Base-by-base conservation (phyloP, 78 protist genomes). In the Dictyostelium brefeldianum region DNA sequence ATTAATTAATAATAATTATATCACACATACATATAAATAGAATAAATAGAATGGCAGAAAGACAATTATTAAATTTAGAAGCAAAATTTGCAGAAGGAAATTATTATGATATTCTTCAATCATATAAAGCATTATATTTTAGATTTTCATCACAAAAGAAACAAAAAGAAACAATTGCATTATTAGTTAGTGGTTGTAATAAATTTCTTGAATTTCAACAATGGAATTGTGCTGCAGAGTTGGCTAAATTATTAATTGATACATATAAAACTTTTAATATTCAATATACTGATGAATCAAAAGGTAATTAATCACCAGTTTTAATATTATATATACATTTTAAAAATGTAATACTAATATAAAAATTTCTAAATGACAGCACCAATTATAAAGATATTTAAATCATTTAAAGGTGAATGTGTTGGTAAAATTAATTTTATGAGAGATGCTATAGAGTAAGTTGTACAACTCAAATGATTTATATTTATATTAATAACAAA, bases 161-260 rank as follows among this genome's bases (percentile, higher is more conserved):
- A 59, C 48, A 54, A 9, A 77, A 91, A 51, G 91, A 91, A 9
- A 83, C 84, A 0, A 29, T 83, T 56, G 12, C 46, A 20, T 51
- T 91, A 10, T 73, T 91, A 50, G 27, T 73, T 5, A 64, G 89
- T 15, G 95, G 95, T 48, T 25, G 90, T 64, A 62, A 47, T 8
- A 69, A 54, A 56, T 83, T 91, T 15, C 75, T 81, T 8, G 70
- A 79, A 57, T 83, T 81, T 78, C 53, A 77, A 73, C 90, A 91
- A 57, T 82, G 75, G 73, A 81, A 81, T 25, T 82, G 90, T 36
- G 95, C 91, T n/a, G 80, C 95, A 51, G 95, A 91, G 53, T 53
- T 80, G 14, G 64, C 87, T 11, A 31, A 59, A 17, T 53, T 81
- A 14, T 29, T 91, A 22, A 20, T 91, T 20, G 91, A 91, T 18